phyloP scores from a whole-genome alignment of 1,284 basidiomycete genomes.

The Heliocybe sulcata region DNA sequence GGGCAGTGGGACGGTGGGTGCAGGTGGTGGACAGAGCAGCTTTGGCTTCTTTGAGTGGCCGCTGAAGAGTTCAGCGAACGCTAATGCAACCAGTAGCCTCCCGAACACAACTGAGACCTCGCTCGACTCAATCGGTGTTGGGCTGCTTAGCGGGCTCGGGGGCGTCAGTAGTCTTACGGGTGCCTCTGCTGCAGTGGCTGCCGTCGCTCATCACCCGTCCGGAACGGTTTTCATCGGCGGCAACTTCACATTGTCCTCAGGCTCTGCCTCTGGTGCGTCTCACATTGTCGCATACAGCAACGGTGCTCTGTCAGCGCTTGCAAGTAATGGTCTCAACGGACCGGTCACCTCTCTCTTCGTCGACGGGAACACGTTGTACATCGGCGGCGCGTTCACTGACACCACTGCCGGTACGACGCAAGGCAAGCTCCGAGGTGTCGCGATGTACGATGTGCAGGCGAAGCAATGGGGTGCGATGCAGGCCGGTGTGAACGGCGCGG shows the following conservation, averaged over 20 bases:
- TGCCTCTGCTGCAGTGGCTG: constrained; percentile 34
- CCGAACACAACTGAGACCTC: constrained; percentile 70
- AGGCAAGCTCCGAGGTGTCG: constrained; percentile 58
- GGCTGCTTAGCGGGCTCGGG: constrained; percentile 50
- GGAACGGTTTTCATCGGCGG: constrained; percentile 74
- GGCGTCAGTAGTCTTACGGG: constrained; percentile 26
- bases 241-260: constrained; percentile 58
- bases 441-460: constrained; percentile 64
- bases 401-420: constrained; percentile 48
- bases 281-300: constrained; percentile 74
- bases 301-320: constrained; percentile 46
- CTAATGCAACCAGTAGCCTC: constrained; percentile 52
- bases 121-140: constrained; percentile 57
- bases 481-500: constrained; percentile 74
- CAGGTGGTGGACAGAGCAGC: constrained; percentile 27
- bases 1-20: constrained; percentile 18
- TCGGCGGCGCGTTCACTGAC: constrained; percentile 82
- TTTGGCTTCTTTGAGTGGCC: constrained; percentile 85
- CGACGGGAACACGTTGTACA: constrained; percentile 60
- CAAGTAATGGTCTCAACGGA: constrained; percentile 68
- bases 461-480: constrained; percentile 69
- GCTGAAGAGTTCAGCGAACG: constrained; percentile 29
- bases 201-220: constrained; percentile 60
- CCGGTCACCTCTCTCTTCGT: constrained; percentile 62
- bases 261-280: constrained; percentile 44